phyloP scores from a whole-genome alignment of 169 alveolate genomes.

The Perkinsus marinus region DNA sequence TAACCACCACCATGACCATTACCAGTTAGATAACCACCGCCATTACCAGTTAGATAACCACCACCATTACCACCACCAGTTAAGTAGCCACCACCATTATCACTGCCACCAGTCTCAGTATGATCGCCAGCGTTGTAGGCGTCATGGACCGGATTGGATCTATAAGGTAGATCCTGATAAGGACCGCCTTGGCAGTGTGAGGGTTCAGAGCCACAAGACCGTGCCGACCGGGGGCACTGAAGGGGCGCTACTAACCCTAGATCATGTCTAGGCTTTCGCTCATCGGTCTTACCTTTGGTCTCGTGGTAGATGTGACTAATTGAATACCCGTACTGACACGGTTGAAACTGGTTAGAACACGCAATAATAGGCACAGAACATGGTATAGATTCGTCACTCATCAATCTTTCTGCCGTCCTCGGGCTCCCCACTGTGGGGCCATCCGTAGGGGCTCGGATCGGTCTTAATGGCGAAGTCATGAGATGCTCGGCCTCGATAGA shows the following conservation, averaged over 20 bases:
- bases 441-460: no score
- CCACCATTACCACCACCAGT: no score
- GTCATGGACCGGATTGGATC: background rate
- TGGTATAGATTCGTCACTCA: background rate
- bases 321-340: background rate
- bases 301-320: background rate
- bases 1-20: no score
- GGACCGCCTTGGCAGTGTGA: background rate
- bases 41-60: no score
- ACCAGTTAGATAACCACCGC: no score
- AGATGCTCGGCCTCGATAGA: no score
- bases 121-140: no score
- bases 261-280: background rate
- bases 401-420: background rate
- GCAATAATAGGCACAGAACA: background rate
- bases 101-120: no score
- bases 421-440: no score
- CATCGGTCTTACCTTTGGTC: background rate
- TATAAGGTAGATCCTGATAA: background rate
- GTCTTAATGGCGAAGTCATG: no score
- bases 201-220: background rate
- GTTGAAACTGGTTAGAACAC: background rate
- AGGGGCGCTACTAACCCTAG: background rate
- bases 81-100: no score
- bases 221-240: background rate